phyloP scores from a whole-genome alignment of 1,139 yeast genomes.

The Yamadazyma kanchanaburiensis region DNA sequence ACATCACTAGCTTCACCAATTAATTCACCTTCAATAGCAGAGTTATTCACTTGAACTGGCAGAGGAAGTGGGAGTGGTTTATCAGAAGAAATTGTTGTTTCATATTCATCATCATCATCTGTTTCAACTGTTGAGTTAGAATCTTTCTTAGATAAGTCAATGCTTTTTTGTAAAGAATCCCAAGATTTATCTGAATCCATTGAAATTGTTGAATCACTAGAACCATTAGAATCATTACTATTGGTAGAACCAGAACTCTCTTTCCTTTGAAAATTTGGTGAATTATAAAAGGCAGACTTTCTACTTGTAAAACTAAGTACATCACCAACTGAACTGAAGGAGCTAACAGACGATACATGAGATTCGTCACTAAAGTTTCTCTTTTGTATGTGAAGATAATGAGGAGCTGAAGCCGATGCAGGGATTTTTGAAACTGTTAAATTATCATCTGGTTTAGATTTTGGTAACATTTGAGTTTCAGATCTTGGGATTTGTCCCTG shows the following conservation, averaged over 20 bases:
- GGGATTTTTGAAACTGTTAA: constrained; percentile 10
- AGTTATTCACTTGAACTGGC: constrained; percentile 1
- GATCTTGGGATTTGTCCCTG: background rate
- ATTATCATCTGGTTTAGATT: constrained; percentile 8
- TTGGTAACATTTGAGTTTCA: constrained; percentile 7
- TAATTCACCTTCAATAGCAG: background rate
- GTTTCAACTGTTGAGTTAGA: constrained; percentile 8
- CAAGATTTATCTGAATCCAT: constrained; percentile 20
- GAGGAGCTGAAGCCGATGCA: constrained; percentile 3
- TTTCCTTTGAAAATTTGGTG: constrained; percentile 4
- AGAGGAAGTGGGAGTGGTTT: constrained; percentile 3
- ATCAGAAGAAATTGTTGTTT: constrained; percentile 3
- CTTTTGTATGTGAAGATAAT: constrained; percentile 20
- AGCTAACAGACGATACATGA: constrained; percentile 34
- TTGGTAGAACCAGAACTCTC: constrained; percentile 7
- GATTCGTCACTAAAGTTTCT: constrained; percentile 40
- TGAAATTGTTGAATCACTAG: constrained; percentile 9
- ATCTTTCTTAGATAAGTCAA: constrained; percentile 22
- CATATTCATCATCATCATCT: constrained; percentile 4
- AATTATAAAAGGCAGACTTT: constrained; percentile 2
- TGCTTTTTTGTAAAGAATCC: constrained; percentile 35
- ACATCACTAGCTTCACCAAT: constrained; percentile 8
- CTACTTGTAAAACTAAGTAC: constrained; percentile 19
- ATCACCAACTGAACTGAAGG: constrained; percentile 37
- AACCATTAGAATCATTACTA: constrained; percentile 4